phyloP scores from a whole-genome alignment of 2,329 filamentous ascomycete genomes.

The Phialemoniopsis sp. region DNA sequence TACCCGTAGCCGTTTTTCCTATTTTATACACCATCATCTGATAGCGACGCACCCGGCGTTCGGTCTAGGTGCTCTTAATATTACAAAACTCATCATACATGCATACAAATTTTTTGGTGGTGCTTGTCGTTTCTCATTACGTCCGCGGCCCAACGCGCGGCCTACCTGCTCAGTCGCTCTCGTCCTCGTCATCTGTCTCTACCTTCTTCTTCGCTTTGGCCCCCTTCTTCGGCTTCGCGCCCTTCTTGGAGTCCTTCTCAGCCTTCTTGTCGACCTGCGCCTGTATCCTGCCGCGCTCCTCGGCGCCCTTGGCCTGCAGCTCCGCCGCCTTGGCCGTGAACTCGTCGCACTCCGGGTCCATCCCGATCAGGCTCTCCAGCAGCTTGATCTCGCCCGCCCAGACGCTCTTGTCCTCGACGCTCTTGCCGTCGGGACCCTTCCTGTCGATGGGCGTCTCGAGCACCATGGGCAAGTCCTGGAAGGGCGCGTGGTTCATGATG shows the following conservation, averaged over 20 bases:
- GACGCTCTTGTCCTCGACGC: slow-evolving; percentile 71
- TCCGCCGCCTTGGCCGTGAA: slow-evolving; percentile 63
- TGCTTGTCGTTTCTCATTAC: not conserved
- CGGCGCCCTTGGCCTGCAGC: slow-evolving; percentile 63
- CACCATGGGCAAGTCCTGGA: slow-evolving; percentile 82
- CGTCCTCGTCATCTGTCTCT: slow-evolving; percentile 22
- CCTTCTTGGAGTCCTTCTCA: slow-evolving; percentile 50
- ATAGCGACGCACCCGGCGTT: too few relatives aligned
- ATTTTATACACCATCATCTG: too few relatives aligned
- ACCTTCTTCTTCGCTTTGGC: slow-evolving; percentile 17
- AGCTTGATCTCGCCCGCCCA: slow-evolving; percentile 96
- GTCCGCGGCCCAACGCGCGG: not conserved
- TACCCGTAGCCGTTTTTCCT: slow-evolving; percentile 1
- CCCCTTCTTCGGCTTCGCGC: slow-evolving; percentile 28
- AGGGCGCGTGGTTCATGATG: slow-evolving; percentile 75
- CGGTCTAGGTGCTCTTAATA: too few relatives aligned
- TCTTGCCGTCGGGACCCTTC: slow-evolving; percentile 60
- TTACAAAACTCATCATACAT: slow-evolving; percentile 3
- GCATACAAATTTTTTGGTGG: too few relatives aligned
- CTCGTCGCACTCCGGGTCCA: slow-evolving; percentile 71
- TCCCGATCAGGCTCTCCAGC: slow-evolving; percentile 80
- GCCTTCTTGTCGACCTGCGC: slow-evolving; percentile 75
- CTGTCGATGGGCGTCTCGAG: slow-evolving; percentile 92
- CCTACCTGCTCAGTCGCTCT: slow-evolving; percentile 5
- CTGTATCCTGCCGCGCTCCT: slow-evolving; percentile 70